These are phyloP conservation scores for Daphne laureola DNA, from an alignment of 441 rosid genomes.

Conservation along the genomic window DNA sequence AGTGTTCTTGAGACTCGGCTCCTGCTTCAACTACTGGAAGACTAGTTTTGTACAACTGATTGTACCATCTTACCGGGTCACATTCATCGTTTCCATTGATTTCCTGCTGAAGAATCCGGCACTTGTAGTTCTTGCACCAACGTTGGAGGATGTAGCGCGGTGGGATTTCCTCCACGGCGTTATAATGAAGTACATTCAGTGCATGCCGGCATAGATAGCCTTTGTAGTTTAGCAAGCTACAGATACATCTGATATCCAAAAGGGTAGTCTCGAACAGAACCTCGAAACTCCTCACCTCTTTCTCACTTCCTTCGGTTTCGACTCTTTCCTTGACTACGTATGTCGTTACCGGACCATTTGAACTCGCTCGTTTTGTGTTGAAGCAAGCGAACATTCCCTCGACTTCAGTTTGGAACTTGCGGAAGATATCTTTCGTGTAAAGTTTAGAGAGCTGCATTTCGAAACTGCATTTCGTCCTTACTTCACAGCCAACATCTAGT, in stretches of 20 bases:
- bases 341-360: conserved; percentile 30
- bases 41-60: conserved; percentile 22
- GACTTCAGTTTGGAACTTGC: conserved; percentile 39
- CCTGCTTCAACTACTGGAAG: conserved; percentile 34
- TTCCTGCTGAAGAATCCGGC: conserved; percentile 16
- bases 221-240: conserved; percentile 48
- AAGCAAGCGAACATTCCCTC: conserved; percentile 48
- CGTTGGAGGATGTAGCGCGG: conserved; percentile 31
- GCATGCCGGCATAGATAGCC: conserved; percentile 54
- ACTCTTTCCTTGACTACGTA: conserved; percentile 42
- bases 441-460: conserved; percentile 44
- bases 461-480: conserved; percentile 37
- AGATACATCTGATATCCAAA: conserved; percentile 42
- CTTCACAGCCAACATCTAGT: conserved; percentile 23
- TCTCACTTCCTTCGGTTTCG: conserved; percentile 28
- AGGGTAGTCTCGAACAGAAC: conserved; percentile 38
- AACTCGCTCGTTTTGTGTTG: conserved; percentile 37
- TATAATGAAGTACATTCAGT: conserved; percentile 42
- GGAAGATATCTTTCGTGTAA: conserved; percentile 30
- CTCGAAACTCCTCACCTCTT: conserved; percentile 34
- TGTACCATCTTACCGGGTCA: conserved; percentile 26
- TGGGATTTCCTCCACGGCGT: conserved; percentile 42
- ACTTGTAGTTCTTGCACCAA: conserved; percentile 35
- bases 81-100: conserved; percentile 19
- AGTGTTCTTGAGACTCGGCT: conserved; percentile 25